Conservation (phyloP, 306 rosid genomes). For the Cicer bijugum region DNA sequence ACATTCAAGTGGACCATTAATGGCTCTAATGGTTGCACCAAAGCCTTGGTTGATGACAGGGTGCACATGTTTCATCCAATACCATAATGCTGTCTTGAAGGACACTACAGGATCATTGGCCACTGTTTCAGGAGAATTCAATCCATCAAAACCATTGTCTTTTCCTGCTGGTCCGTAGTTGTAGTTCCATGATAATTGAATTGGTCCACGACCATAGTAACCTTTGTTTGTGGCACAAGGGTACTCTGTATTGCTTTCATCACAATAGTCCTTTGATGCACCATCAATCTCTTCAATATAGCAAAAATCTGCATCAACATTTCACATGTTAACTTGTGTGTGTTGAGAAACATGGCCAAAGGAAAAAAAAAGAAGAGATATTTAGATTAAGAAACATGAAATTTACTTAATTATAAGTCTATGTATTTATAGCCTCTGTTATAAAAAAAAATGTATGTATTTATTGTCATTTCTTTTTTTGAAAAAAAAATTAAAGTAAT, state of each 20-base stretch:
- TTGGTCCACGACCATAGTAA: slow-evolving; percentile 85
- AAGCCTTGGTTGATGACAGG: slow-evolving; percentile 69
- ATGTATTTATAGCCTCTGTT: too few species aligned
- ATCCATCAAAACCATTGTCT: slow-evolving; percentile 63
- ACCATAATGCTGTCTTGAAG: slow-evolving; percentile 88
- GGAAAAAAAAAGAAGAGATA: too few species aligned
- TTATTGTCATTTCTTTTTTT: too few species aligned
- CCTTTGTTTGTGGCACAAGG: slow-evolving; percentile 74
- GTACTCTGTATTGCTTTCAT: slow-evolving; percentile 61
- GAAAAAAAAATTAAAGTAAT: too few species aligned
- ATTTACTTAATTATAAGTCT: neutral
- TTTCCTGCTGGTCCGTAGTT: slow-evolving; percentile 86
- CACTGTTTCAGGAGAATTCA: slow-evolving; percentile 74
- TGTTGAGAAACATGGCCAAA: neutral
- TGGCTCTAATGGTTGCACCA: slow-evolving; percentile 88
- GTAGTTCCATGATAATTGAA: slow-evolving; percentile 89
- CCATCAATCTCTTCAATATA: slow-evolving; percentile 87
- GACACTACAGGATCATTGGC: slow-evolving; percentile 62
- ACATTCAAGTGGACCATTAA: slow-evolving; percentile 80
- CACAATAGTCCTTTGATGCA: slow-evolving; percentile 76
- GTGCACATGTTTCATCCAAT: slow-evolving; percentile 69
- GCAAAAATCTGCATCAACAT: slow-evolving; percentile 63
- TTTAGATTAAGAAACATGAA: neutral
- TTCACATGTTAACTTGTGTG: neutral
- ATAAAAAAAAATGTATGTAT: too few species aligned